These are phyloP conservation scores for Rhizophagus sp. DNA, from an alignment of 192 early-diverging fungal species.

Conservation along the genomic window DNA sequence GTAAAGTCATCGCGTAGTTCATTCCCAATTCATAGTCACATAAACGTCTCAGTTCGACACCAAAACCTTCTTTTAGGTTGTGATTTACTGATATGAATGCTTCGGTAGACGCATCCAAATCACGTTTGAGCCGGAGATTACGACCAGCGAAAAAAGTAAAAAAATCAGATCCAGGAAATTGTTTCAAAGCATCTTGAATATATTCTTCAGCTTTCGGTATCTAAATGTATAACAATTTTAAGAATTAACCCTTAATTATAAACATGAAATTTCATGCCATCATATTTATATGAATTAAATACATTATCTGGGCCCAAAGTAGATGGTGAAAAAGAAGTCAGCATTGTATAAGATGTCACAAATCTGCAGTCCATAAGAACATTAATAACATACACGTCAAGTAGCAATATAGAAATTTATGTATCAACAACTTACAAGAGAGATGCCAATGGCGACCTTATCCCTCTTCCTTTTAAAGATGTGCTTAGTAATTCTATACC, in stretches of 20 bases:
- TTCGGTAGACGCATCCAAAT: constrained; percentile 44
- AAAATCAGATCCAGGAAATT: constrained; percentile 51
- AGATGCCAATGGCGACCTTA: constrained; percentile 54
- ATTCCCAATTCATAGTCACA: constrained; percentile 51
- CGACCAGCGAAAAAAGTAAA: constrained; percentile 53
- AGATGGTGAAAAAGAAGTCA: constrained; percentile 51
- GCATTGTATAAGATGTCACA: constrained; percentile 48
- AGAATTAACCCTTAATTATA: background rate
- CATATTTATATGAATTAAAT: constrained; percentile 1
- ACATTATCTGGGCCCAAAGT: constrained; percentile 45
- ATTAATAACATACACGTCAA: background rate
- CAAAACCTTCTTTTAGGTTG: constrained; percentile 40
- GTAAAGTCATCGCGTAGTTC: constrained; percentile 44
- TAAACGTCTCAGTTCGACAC: constrained; percentile 37
- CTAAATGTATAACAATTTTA: background rate
- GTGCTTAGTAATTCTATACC: constrained; percentile 54
- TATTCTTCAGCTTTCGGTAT: constrained; percentile 44
- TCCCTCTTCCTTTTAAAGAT: constrained; percentile 46
- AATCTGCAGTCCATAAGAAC: constrained; percentile 2
- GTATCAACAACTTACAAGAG: constrained; percentile 44
- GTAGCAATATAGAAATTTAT: background rate
- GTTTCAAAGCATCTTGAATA: constrained; percentile 44
- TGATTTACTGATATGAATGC: constrained; percentile 44
- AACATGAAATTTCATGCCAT: background rate
- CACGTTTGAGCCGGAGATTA: constrained; percentile 48